Conservation (phyloP, 805 yeast species). For the Lachancea sp. region DNA sequence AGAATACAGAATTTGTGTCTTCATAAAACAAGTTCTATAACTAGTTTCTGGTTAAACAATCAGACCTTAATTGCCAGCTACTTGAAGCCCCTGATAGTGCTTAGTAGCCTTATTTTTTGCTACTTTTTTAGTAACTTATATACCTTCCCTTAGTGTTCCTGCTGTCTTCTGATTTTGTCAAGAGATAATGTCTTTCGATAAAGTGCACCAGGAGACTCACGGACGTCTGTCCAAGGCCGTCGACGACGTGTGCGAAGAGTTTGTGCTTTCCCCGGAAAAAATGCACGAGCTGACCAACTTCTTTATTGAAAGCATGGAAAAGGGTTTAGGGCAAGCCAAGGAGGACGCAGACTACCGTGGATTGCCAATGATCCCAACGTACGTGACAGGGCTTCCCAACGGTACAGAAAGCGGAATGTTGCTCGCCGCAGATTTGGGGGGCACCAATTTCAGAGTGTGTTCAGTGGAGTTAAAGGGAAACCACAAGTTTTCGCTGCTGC, state of each 20-base stretch:
- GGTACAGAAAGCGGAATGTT: conserved; percentile 80
- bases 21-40: no score
- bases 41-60: no score
- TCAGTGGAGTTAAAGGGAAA: conserved; percentile 73
- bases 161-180: not conserved
- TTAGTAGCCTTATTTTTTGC: no score
- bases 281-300: conserved; percentile 36
- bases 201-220: conserved; percentile 23
- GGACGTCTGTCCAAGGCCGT: conserved; percentile 20
- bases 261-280: conserved; percentile 21
- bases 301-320: conserved; percentile 55
- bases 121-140: no score
- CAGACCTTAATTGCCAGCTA: no score
- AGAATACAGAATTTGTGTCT: no score
- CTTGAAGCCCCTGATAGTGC: no score
- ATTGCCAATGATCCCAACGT: conserved; percentile 92
- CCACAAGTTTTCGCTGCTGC: conserved; percentile 71
- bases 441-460: conserved; percentile 93
- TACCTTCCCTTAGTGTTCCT: no score
- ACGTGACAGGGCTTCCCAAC: conserved; percentile 74
- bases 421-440: conserved; percentile 92
- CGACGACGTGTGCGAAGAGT: conserved; percentile 23
- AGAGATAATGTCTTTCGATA: conserved; percentile 26
- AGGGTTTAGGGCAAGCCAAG: conserved; percentile 45
- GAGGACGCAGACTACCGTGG: conserved; percentile 34